Evolutionary conservation across 345 rosid genomes (phyloP).

Genomic region (Syzygium oleosum): DNA sequence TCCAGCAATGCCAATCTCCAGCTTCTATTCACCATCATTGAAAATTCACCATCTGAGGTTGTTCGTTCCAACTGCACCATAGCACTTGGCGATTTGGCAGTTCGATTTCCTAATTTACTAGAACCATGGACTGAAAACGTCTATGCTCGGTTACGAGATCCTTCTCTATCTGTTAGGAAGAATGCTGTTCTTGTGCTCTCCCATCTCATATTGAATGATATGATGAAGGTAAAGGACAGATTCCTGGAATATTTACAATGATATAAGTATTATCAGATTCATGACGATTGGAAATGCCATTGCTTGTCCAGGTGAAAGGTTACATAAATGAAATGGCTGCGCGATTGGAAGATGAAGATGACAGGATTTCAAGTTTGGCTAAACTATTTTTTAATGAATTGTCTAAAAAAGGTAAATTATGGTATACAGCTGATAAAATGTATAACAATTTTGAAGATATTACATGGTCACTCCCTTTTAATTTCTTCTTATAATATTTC

Average conservation of each 20-base stretch:
- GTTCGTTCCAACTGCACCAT: slow-evolving; percentile 95
- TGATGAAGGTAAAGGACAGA: slow-evolving; percentile 76
- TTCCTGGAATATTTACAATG: not conserved
- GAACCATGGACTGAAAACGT: slow-evolving; percentile 98
- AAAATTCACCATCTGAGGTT: slow-evolving; percentile 82
- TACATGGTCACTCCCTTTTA: not conserved
- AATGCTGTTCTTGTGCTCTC: slow-evolving; percentile 97
- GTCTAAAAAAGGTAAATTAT: slow-evolving; percentile 79
- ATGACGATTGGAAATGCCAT: slow-evolving; percentile 1
- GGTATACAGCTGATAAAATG: not conserved
- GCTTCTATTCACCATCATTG: slow-evolving; percentile 94
- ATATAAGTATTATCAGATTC: not conserved
- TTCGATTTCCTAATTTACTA: slow-evolving; percentile 87
- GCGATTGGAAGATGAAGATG: slow-evolving; percentile 78
- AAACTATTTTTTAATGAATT: slow-evolving; percentile 87
- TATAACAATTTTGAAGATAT: not conserved
- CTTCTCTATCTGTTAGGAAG: slow-evolving; percentile 81
- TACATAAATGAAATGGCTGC: slow-evolving; percentile 89
- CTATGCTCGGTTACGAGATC: slow-evolving; percentile 76
- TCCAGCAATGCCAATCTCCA: slow-evolving; percentile 87
- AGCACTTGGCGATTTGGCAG: slow-evolving; percentile 96
- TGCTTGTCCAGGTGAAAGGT: slow-evolving; percentile 78
- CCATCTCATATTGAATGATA: slow-evolving; percentile 95
- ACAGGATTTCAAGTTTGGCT: slow-evolving; percentile 85
- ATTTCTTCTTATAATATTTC: slow-evolving; percentile 1